Base-by-base conservation (phyloP, 2,329 filamentous ascomycete species). In the Fusarium caatingaense region DNA sequence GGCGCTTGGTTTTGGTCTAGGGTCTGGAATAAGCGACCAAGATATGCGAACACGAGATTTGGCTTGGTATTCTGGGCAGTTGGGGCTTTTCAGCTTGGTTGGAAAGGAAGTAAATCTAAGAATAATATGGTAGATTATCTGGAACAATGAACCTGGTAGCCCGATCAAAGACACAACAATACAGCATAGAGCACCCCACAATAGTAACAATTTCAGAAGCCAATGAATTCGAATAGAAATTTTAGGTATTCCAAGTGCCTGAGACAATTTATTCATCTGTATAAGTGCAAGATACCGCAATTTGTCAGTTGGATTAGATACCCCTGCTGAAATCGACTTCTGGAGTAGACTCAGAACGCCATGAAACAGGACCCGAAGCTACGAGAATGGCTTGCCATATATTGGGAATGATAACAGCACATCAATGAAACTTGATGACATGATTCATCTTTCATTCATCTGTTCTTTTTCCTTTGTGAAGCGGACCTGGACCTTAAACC, bases 21-120 rank as follows among this genome's bases (percentile, higher is more conserved):
- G 47, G 65, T 13, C 59, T 15, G 15, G 18, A 68, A 37, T 55
- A 68, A 54, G 64, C 50, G 64, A 48, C 64, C 64, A 32, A 42
- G 28, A 42, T 44, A 67, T 34, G 37, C 65, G 50, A 60, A 64
- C 55, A 63, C 50, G 46, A 53, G 46, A 37, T 8, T 50, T 13
- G 21, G 30, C 23, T 28, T 23, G 44, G 11, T 30, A 30, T 49
- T 49, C 5, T 5, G 15, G 20, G 3, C 8, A 27, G 13, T 6
- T 13, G 8, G 18, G 42, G 5, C 7, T 5, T 5, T 12, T 41
- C 4, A 15, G 16, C 18, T 27, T 56, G 5, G 0, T 55, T 47
- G 21, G 18, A 23, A 11, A 18, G 2, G 32, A 27, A 27, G 25
- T 27, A 27, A 27, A 27, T 27, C 32, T 18, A 32, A 34, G 27